Base-by-base conservation (phyloP, 192 early-diverging fungal genomes). In the Blastocladiella britannica region DNA sequence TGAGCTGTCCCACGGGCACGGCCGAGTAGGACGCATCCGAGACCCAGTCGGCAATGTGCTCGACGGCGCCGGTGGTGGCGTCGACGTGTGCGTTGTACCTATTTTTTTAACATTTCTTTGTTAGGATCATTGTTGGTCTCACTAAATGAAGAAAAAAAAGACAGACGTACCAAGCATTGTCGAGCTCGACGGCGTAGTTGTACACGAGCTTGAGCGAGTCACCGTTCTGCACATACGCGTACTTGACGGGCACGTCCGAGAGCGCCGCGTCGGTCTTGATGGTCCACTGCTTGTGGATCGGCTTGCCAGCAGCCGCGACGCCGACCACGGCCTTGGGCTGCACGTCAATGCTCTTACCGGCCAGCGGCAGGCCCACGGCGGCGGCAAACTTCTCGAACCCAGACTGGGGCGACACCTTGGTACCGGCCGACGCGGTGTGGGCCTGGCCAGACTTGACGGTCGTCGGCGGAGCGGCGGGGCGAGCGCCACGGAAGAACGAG, bases 1-100 rank as follows among this genome's bases (percentile, higher is more conserved):
- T 76, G 55, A 76, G 67, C 55, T 62, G 69, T 8, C 31, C 57
- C 22, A 58, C n/a, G 1, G 37, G 37, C 37, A 47, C 2, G 2
- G n/a, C 37, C 37, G 37, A 20, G 4, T 47, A 47, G 37, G 15
- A 20, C 37, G 37, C 37, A 20, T 87, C 75, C 15, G 78, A 65
- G 12, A 86, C 83, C 91, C 91, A 95, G 72, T 91, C 89, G 28
- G 85, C 65, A 23, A 95, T 65, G 24, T 74, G 62, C 37, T 83
- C 57, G 5, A 91, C 68, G 23, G 78, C 64, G 7, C 86, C 83
- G 26, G 60, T 65, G 27, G 72, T 60, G 0, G 79, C 70, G 54
- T 84, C 68, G 5, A 89, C 71, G 30, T 83, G 80, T 5, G 72
- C 82, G 60, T 85, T 75, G 71, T 80, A 82, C 85, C 86, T 80